These are phyloP conservation scores for Escovopsis sp. DNA, from an alignment of 2,329 filamentous ascomycete species.

Conservation along the genomic window DNA sequence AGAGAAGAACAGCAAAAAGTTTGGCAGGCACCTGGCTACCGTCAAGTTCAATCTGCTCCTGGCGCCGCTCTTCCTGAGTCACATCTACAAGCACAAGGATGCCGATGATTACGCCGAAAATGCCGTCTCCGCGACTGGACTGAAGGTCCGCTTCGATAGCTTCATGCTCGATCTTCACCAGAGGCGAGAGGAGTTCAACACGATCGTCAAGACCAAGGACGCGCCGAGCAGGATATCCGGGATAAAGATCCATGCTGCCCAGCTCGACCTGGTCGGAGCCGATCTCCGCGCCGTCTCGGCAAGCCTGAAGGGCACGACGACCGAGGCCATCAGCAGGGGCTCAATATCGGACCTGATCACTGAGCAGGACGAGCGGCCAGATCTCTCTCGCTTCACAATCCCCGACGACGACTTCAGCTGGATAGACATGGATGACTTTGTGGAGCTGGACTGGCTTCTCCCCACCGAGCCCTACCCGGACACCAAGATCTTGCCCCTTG, in stretches of 20 bases:
- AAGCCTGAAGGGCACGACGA: constrained; percentile 66
- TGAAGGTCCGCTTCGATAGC: constrained; percentile 90
- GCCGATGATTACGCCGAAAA: constrained; percentile 66
- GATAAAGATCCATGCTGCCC: constrained; percentile 91
- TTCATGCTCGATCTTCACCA: constrained; percentile 97
- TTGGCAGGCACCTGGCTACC: constrained; percentile 89
- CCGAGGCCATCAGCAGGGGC: constrained; percentile 56
- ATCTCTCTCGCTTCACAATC: constrained; percentile 83
- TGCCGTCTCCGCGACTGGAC: constrained; percentile 78
- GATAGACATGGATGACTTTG: constrained; percentile 99
- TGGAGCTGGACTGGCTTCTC: constrained; percentile 91
- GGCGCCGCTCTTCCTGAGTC: constrained; percentile 84
- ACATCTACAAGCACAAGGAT: constrained; percentile 98
- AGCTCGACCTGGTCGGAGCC: constrained; percentile 80
- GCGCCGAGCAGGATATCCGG: constrained; percentile 71
- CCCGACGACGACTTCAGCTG: constrained; percentile 90
- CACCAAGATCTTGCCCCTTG: constrained; percentile 85
- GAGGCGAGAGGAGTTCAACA: constrained; percentile 80
- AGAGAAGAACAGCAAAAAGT: constrained; percentile 97
- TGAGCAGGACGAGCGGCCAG: constrained; percentile 44
- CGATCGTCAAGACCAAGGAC: constrained; percentile 59
- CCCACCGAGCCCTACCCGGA: constrained; percentile 81
- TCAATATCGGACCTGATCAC: constrained; percentile 35
- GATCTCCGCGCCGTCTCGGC: constrained; percentile 91
- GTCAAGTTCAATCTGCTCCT: constrained; percentile 94